These are phyloP conservation scores for Paradendryphiella salina DNA, from an alignment of 2,329 filamentous ascomycete species.

Conservation along the genomic window DNA sequence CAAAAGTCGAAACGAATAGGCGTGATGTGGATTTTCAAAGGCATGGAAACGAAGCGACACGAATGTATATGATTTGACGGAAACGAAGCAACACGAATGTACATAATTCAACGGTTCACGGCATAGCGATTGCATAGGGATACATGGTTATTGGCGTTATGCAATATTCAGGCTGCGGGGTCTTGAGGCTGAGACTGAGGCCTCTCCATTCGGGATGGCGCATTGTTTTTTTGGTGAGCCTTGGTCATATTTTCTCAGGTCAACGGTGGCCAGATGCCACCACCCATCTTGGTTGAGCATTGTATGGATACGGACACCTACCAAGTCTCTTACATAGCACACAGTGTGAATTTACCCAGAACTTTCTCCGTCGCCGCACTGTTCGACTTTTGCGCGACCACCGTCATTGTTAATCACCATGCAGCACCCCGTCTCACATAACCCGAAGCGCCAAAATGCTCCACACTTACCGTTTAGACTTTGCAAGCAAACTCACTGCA, in stretches of 20 bases:
- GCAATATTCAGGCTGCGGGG: background rate
- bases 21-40: background rate
- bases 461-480: background rate
- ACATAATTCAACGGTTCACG: conserved; percentile 7
- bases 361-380: background rate
- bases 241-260: background rate
- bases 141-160: conserved; percentile 10
- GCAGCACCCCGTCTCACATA: background rate
- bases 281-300: background rate
- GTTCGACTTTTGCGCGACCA: background rate
- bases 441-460: background rate
- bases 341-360: background rate
- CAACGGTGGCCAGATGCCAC: background rate
- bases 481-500: too few relatives aligned
- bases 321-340: background rate
- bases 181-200: background rate
- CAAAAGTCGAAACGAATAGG: background rate
- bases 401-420: background rate
- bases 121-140: conserved; percentile 2
- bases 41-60: background rate
- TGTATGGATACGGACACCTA: background rate
- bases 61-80: conserved; percentile 11
- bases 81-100: background rate
- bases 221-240: too few relatives aligned
- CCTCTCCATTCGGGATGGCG: too few relatives aligned